A percentile compares a stretch with the other conserved stretches of the same genome.
These are phyloP conservation scores for Glycine latifolia DNA, from an alignment of 306 rosid genomes.

Conservation along the genomic window DNA sequence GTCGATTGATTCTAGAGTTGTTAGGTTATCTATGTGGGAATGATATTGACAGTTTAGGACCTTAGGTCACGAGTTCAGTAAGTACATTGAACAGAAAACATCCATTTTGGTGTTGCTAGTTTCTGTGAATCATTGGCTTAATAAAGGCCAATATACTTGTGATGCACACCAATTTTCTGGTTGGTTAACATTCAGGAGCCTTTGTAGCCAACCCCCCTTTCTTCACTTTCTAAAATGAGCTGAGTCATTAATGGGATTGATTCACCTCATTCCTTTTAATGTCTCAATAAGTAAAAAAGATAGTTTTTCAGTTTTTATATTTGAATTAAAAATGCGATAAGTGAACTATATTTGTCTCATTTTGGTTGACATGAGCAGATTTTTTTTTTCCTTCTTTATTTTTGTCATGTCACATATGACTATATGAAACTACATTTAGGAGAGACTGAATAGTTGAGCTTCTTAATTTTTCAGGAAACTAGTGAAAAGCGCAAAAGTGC, in stretches of 20 bases:
- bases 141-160: conserved; percentile 13
- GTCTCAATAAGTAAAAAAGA: conserved; percentile 2
- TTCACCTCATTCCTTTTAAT: conserved; percentile 18
- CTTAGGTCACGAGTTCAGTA: not conserved
- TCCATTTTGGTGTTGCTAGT: not conserved
- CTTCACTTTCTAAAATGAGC: too few species aligned
- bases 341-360: not conserved
- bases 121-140: conserved; percentile 12
- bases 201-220: too few species aligned
- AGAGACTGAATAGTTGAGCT: conserved; percentile 32
- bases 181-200: not conserved
- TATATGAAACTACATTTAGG: conserved; percentile 28
- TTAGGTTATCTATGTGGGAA: conserved; percentile 12
- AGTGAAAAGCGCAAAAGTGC: conserved; percentile 79
- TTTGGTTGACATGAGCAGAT: not conserved
- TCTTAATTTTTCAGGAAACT: conserved; percentile 64
- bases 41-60: conserved; percentile 2
- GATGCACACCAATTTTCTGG: not conserved
- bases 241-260: not conserved
- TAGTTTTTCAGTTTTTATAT: not conserved
- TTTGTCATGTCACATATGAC: conserved; percentile 20
- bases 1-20: conserved; percentile 23
- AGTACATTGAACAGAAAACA: not conserved
- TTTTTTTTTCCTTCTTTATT: conserved; percentile 4
- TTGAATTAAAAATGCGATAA: conserved; percentile 11